These are phyloP conservation scores for Grifola frondosa DNA, from an alignment of 1,284 basidiomycete genomes.

Conservation along the genomic window DNA sequence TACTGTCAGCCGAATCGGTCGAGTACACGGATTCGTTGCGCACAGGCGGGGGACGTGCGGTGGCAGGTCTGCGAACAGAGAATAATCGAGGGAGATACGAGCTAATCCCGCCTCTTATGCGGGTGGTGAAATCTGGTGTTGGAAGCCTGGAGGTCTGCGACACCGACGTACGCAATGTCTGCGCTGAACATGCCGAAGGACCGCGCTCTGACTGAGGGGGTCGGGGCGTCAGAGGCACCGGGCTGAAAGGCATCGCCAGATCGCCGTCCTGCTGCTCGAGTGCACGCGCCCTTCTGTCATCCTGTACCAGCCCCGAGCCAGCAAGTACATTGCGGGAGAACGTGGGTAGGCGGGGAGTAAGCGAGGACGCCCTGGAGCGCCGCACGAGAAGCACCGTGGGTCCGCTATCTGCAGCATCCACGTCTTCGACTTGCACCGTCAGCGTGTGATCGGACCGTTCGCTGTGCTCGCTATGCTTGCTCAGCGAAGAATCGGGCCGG, in stretches of 20 bases:
- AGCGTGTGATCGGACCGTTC: conserved; percentile 13
- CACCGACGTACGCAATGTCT: conserved; percentile 4
- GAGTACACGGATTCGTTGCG: conserved; percentile 14
- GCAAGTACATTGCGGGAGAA: not conserved
- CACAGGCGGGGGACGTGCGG: conserved; percentile 1
- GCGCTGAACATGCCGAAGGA: conserved; percentile 7
- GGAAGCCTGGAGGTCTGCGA: conserved; percentile 18
- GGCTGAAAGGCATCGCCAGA: conserved; percentile 11
- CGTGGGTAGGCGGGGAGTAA: conserved; percentile 4
- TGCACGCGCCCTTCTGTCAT: not conserved
- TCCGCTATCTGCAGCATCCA: conserved; percentile 9
- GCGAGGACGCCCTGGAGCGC: conserved; percentile 8
- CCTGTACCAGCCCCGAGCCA: too few relatives aligned
- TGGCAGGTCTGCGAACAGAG: conserved; percentile 2
- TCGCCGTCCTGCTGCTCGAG: conserved; percentile 1
- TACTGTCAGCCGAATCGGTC: conserved; percentile 15
- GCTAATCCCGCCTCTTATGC: conserved; percentile 4
- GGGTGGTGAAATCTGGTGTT: conserved; percentile 18
- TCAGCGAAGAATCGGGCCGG: not conserved
- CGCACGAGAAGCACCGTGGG: conserved; percentile 26
- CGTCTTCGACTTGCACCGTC: conserved; percentile 22
- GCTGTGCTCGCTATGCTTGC: conserved; percentile 3
- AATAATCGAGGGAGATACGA: conserved; percentile 20
- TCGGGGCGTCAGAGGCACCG: conserved; percentile 22
- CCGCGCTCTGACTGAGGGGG: conserved; percentile 9